phyloP scores from a whole-genome alignment of 2,329 filamentous ascomycete genomes.

The Cladosporium sp. region DNA sequence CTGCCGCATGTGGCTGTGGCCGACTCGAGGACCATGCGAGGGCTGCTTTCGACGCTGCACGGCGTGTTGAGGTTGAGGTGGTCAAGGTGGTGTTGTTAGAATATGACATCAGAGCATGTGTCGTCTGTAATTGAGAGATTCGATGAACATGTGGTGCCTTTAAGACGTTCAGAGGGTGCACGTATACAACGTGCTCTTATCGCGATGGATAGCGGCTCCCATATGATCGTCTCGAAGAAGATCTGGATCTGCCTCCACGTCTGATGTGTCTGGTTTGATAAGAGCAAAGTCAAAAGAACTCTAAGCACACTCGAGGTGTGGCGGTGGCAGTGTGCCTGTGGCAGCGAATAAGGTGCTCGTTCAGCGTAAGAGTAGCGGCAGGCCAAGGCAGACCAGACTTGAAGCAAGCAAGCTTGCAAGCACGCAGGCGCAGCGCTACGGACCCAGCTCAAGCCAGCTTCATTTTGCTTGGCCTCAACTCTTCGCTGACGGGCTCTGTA shows the following conservation, averaged over 20 bases:
- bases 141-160: not conserved
- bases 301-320: not conserved
- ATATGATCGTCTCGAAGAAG: not conserved
- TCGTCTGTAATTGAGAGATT: not conserved
- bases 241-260: not conserved
- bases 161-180: not conserved
- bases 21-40: not conserved
- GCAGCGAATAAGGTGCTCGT: not conserved
- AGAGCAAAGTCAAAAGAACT: not conserved
- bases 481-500: not conserved
- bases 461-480: not conserved
- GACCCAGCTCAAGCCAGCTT: not conserved
- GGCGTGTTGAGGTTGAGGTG: not conserved
- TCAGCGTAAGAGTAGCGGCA: not conserved
- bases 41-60: not conserved
- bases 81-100: not conserved
- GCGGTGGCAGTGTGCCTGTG: not conserved
- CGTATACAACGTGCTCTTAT: not conserved
- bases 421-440: not conserved
- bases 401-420: not conserved
- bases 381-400: not conserved
- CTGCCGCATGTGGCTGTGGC: slow-evolving; percentile 3
- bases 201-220: not conserved
- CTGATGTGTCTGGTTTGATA: not conserved
- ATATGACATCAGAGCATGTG: not conserved